Conservation (phyloP, 768 basidiomycete genomes). For the Mycena kentingensis region DNA sequence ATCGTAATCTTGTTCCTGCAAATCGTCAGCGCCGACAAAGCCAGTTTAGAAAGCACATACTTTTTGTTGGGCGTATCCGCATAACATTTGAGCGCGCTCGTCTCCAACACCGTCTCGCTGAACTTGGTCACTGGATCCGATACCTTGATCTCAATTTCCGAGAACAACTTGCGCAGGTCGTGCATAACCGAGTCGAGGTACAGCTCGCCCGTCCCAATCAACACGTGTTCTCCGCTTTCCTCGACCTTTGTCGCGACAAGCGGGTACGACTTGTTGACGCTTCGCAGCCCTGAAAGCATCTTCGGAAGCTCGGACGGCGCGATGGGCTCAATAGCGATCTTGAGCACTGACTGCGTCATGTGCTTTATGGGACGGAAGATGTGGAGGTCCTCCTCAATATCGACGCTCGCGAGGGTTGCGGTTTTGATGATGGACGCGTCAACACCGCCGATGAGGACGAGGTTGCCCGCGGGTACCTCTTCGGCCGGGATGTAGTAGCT, state of each 20-base stretch:
- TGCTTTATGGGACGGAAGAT: slow-evolving; percentile 97
- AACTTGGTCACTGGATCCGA: slow-evolving; percentile 99
- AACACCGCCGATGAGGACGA: slow-evolving; percentile 90
- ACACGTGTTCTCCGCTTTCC: slow-evolving; percentile 96
- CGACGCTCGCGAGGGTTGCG: slow-evolving; percentile 77
- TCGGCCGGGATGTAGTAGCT: slow-evolving; percentile 92
- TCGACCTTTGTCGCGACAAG: slow-evolving; percentile 94
- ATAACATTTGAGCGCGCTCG: slow-evolving; percentile 96
- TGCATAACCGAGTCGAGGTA: slow-evolving; percentile 98
- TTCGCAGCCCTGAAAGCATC: slow-evolving; percentile 95
- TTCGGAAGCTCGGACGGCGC: slow-evolving; percentile 97
- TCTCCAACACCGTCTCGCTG: slow-evolving; percentile 97
- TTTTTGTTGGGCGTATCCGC: slow-evolving; percentile 99
- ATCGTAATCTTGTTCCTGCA: slow-evolving; percentile 94
- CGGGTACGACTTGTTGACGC: slow-evolving; percentile 97
- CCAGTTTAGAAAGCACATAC: slow-evolving; percentile 46
- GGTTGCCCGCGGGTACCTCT: slow-evolving; percentile 87
- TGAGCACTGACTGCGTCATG: slow-evolving; percentile 94
- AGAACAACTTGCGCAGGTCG: slow-evolving; percentile 86
- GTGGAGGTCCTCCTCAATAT: slow-evolving; percentile 83
- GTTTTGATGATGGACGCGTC: slow-evolving; percentile 95
- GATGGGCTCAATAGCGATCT: slow-evolving; percentile 98
- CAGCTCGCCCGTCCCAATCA: slow-evolving; percentile 95
- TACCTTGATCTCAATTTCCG: slow-evolving; percentile 99
- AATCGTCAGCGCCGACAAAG: slow-evolving; percentile 20